phyloP scores from a whole-genome alignment of 192 early-diverging fungal species.

The Diversispora eburnea region DNA sequence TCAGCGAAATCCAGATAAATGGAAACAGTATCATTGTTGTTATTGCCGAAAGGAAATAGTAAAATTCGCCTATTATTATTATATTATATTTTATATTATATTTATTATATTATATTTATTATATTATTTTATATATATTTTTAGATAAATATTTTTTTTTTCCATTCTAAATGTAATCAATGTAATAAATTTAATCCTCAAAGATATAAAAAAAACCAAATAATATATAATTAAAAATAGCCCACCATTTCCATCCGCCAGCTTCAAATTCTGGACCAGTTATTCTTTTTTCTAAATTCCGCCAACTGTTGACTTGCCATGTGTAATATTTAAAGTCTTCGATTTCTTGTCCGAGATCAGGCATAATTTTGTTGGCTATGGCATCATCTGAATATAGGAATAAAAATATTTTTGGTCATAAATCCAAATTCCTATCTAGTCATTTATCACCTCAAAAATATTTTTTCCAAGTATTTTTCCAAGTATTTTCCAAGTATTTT shows the following conservation, averaged over 20 bases:
- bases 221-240: neutral
- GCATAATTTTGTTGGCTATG: slow-evolving; percentile 40
- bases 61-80: slow-evolving; percentile 69
- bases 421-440: too few relatives aligned
- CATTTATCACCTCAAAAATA: too few relatives aligned
- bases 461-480: too few relatives aligned
- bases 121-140: neutral
- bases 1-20: slow-evolving; percentile 87
- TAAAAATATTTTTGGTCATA: neutral
- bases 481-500: too few relatives aligned
- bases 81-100: neutral
- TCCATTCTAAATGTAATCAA: too few relatives aligned
- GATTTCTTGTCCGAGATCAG: slow-evolving; percentile 35
- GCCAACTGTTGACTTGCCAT: slow-evolving; percentile 43
- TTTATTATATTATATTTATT: neutral
- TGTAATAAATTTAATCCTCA: too few relatives aligned
- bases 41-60: slow-evolving; percentile 88
- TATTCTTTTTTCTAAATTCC: slow-evolving; percentile 39
- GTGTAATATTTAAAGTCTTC: slow-evolving; percentile 38
- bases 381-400: slow-evolving; percentile 34
- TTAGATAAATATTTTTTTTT: neutral
- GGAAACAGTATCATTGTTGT: slow-evolving; percentile 61
- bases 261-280: slow-evolving; percentile 48
- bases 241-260: slow-evolving; percentile 48
- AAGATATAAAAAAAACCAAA: neutral